Conservation (phyloP, 1,284 basidiomycete genomes). For the Pseudozyma tsukubaensis region DNA sequence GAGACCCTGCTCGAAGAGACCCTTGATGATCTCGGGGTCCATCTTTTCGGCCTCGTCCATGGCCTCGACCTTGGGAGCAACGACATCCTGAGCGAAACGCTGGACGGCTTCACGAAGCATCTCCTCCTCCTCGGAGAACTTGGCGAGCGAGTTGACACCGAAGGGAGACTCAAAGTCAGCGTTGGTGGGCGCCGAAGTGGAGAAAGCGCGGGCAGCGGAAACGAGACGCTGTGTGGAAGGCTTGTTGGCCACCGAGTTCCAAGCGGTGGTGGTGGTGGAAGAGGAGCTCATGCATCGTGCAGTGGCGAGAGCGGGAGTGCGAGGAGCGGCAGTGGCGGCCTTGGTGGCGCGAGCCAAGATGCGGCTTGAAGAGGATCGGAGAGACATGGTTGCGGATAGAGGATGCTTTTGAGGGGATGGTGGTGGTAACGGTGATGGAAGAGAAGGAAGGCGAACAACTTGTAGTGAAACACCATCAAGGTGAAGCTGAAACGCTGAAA, state of each 20-base stretch:
- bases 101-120: slow-evolving; percentile 67
- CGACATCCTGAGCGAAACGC: slow-evolving; percentile 84
- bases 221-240: slow-evolving; percentile 25
- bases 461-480: too few species aligned
- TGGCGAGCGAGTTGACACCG: slow-evolving; percentile 66
- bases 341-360: slow-evolving; percentile 28
- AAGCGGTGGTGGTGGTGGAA: slow-evolving; percentile 3
- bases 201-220: slow-evolving; percentile 49
- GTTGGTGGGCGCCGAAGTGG: slow-evolving; percentile 23
- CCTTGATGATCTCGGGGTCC: slow-evolving; percentile 88
- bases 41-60: slow-evolving; percentile 99
- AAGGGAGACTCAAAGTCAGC: slow-evolving; percentile 64
- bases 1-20: slow-evolving; percentile 94
- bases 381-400: slow-evolving; percentile 26
- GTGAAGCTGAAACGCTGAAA: background rate
- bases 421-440: background rate
- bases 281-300: slow-evolving; percentile 21
- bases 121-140: slow-evolving; percentile 66
- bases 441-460: background rate
- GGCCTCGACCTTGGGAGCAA: slow-evolving; percentile 88
- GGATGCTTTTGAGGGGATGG: background rate
- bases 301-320: slow-evolving; percentile 20
- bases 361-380: slow-evolving; percentile 41
- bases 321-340: slow-evolving; percentile 6
- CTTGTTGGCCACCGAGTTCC: slow-evolving; percentile 24